Conservation (phyloP, 495 filamentous ascomycete genomes). For the Amniculicola lignicola region DNA sequence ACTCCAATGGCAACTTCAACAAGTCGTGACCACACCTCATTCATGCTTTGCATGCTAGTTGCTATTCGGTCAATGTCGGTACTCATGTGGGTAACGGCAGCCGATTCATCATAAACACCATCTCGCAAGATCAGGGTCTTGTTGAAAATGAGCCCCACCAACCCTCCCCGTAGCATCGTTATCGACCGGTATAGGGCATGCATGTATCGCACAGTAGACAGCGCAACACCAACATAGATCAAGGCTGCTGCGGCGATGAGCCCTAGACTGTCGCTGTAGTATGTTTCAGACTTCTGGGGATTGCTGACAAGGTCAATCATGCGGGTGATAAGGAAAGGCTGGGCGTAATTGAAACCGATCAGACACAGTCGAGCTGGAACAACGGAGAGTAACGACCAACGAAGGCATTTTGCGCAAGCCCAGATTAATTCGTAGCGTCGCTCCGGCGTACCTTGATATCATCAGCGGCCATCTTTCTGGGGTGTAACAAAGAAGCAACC, state of each 20-base stretch:
- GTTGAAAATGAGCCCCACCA: constrained; percentile 57
- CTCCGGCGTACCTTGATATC: too few species aligned
- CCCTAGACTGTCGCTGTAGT: constrained; percentile 54
- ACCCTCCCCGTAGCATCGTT: constrained; percentile 58
- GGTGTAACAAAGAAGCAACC: background rate
- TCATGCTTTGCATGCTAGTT: constrained; percentile 40
- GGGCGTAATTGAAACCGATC: constrained; percentile 59
- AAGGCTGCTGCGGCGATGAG: constrained; percentile 62
- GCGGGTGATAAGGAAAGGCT: constrained; percentile 61
- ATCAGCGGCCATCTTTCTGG: background rate
- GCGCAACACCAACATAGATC: constrained; percentile 60
- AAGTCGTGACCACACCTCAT: constrained; percentile 53
- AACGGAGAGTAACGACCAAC: constrained; percentile 44
- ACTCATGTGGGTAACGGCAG: constrained; percentile 62
- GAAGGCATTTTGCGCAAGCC: constrained; percentile 49
- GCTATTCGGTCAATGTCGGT: constrained; percentile 47
- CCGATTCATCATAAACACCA: constrained; percentile 48
- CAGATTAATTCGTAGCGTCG: constrained; percentile 37
- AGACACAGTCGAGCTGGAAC: constrained; percentile 51
- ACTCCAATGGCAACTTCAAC: constrained; percentile 60
- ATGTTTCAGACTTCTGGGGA: constrained; percentile 39
- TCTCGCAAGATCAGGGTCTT: constrained; percentile 49
- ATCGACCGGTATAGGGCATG: constrained; percentile 57
- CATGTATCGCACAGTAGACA: constrained; percentile 51
- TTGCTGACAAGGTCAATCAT: constrained; percentile 49